Conservation (phyloP, 1,284 basidiomycete genomes). For the Apiotrichum mycotoxinovorans region DNA sequence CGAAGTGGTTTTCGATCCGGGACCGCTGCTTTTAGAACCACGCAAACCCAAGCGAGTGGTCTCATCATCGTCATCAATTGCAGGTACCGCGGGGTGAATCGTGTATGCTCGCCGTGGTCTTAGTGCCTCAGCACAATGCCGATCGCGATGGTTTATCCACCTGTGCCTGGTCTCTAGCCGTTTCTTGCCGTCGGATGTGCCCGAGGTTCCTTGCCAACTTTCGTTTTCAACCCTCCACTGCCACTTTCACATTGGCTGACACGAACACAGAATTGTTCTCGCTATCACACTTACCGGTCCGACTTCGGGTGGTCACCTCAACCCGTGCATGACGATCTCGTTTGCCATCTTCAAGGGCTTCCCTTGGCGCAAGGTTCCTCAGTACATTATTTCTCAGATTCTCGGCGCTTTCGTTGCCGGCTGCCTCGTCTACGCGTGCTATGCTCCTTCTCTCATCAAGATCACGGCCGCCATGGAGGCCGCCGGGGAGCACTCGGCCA, state of each 20-base stretch:
- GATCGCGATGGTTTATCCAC: too few relatives aligned
- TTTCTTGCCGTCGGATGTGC: too few relatives aligned
- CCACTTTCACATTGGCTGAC: neutral
- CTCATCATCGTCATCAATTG: too few relatives aligned
- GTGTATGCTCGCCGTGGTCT: too few relatives aligned
- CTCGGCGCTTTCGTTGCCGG: constrained; percentile 25
- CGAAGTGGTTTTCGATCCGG: too few relatives aligned
- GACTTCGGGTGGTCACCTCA: constrained; percentile 28
- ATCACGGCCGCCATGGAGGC: constrained; percentile 6
- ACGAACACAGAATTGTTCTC: constrained; percentile 1
- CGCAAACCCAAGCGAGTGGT: too few relatives aligned
- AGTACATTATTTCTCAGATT: constrained; percentile 35
- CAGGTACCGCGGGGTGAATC: too few relatives aligned
- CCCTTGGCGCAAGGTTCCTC: constrained; percentile 39
- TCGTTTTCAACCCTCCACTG: too few relatives aligned
- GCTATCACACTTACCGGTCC: constrained; percentile 12
- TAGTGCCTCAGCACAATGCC: too few relatives aligned
- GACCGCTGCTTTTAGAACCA: too few relatives aligned
- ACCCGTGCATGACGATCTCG: constrained; percentile 27
- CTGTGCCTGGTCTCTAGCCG: too few relatives aligned
- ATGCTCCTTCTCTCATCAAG: neutral
- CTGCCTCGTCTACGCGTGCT: constrained; percentile 6
- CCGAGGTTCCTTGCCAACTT: too few relatives aligned
- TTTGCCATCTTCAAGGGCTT: constrained; percentile 31
- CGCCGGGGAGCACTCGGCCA: neutral